Percentiles rank a stretch among this genome's conserved stretches.
Evolutionary conservation across 2,329 filamentous ascomycete genomes (phyloP).

Genomic region (Cyphellophora europaea): DNA sequence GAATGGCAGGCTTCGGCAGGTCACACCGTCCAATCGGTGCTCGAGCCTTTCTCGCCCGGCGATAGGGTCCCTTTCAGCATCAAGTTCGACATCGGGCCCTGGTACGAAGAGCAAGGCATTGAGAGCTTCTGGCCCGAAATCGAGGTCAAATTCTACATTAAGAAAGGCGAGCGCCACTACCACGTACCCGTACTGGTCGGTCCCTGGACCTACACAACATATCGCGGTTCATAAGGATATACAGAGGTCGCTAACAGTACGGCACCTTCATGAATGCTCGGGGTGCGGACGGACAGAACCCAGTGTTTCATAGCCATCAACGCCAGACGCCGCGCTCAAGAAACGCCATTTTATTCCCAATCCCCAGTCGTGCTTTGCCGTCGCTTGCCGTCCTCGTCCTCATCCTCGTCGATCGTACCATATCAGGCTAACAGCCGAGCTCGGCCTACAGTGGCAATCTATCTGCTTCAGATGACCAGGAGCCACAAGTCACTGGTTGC

Average conservation of each 20-base stretch:
- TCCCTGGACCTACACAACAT: slow-evolving; percentile 43
- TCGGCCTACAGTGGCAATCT: too few relatives aligned
- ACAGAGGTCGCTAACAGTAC: not conserved
- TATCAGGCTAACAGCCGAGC: too few relatives aligned
- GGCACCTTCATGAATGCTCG: not conserved
- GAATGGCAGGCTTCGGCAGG: slow-evolving; percentile 26
- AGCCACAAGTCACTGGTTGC: too few relatives aligned
- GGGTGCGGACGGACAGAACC: not conserved
- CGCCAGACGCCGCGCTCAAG: not conserved
- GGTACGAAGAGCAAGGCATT: slow-evolving; percentile 37
- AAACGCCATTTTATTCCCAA: not conserved
- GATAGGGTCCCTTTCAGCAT: slow-evolving; percentile 37
- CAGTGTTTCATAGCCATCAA: not conserved
- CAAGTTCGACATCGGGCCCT: slow-evolving; percentile 35
- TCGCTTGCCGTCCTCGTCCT: not conserved
- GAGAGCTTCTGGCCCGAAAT: slow-evolving; percentile 43
- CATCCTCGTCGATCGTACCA: not conserved
- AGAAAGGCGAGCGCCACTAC: slow-evolving; percentile 38
- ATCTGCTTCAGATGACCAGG: too few relatives aligned
- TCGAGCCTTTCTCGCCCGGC: slow-evolving; percentile 10
- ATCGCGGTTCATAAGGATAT: slow-evolving; percentile 34
- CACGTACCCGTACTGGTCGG: slow-evolving; percentile 42
- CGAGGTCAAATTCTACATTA: slow-evolving; percentile 40
- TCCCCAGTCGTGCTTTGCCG: too few relatives aligned
- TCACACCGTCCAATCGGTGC: slow-evolving; percentile 9